Evolutionary conservation across 768 basidiomycete genomes (phyloP).

Genomic region (Phaeotremella skinneri): DNA sequence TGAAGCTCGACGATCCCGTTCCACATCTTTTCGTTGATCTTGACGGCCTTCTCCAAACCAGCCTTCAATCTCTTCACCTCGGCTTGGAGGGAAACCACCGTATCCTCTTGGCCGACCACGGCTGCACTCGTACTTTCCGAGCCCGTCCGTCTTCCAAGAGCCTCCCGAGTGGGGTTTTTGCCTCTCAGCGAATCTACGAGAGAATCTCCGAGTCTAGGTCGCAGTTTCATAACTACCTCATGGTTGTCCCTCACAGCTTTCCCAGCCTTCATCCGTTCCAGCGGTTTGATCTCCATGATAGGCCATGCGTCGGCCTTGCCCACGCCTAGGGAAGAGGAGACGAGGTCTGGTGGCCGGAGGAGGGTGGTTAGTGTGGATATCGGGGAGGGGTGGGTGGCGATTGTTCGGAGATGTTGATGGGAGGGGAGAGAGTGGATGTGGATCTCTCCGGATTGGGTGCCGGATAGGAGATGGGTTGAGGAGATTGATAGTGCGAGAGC

Average conservation of each 20-base stretch:
- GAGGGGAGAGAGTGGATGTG: slow-evolving; percentile 84
- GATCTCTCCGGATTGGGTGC: slow-evolving; percentile 70
- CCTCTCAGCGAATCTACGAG: slow-evolving; percentile 14
- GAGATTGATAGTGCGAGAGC: slow-evolving; percentile 73
- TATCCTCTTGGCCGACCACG: neutral
- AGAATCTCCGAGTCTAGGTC: slow-evolving; percentile 12
- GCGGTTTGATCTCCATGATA: slow-evolving; percentile 46
- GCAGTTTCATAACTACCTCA: slow-evolving; percentile 37
- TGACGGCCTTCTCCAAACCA: slow-evolving; percentile 77
- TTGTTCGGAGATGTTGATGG: slow-evolving; percentile 80
- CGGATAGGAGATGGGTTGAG: slow-evolving; percentile 73
- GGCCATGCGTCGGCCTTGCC: slow-evolving; percentile 36
- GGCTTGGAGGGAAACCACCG: slow-evolving; percentile 57
- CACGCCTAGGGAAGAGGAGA: slow-evolving; percentile 42
- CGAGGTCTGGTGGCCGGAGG: slow-evolving; percentile 80
- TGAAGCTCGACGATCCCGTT: slow-evolving; percentile 66
- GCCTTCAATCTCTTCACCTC: slow-evolving; percentile 67
- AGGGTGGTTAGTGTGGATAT: slow-evolving; percentile 75
- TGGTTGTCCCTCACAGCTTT: slow-evolving; percentile 31
- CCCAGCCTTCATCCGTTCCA: slow-evolving; percentile 50
- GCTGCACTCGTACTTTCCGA: slow-evolving; percentile 2
- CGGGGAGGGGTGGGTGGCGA: slow-evolving; percentile 56
- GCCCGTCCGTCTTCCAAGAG: neutral
- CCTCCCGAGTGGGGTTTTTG: neutral
- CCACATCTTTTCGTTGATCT: slow-evolving; percentile 95